A percentile compares a stretch with the other conserved stretches of the same genome.
Evolutionary conservation across 805 yeast species (phyloP).

Genomic region (Wickerhamiella lipophila): DNA sequence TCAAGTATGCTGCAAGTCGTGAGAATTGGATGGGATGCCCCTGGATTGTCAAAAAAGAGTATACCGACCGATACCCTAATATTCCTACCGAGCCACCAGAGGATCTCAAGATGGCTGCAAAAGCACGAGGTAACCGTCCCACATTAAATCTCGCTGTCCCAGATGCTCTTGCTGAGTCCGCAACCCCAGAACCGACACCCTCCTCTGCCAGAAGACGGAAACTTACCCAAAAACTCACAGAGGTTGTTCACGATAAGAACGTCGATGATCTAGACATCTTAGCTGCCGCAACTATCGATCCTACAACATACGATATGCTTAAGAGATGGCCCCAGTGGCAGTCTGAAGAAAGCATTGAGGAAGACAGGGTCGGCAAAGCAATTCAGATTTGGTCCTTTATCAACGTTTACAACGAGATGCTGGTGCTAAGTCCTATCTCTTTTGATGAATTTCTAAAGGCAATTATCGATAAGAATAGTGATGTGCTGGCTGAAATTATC

Average conservation of each 20-base stretch:
- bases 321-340: constrained; percentile 20
- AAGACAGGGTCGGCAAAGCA: constrained; percentile 20
- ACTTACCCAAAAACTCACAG: not conserved
- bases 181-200: constrained; percentile 2
- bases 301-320: not conserved
- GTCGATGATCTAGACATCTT: constrained; percentile 4
- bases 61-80: constrained; percentile 49
- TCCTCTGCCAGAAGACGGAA: constrained; percentile 2
- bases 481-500: constrained; percentile 51
- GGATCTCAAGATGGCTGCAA: constrained; percentile 6
- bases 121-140: not conserved
- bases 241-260: not conserved
- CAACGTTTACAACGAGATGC: constrained; percentile 52
- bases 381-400: constrained; percentile 65
- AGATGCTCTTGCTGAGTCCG: not conserved
- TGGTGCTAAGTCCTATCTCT: constrained; percentile 57
- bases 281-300: not conserved
- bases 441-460: constrained; percentile 65
- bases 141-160: not conserved
- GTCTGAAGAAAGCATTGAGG: constrained; percentile 12
- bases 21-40: constrained; percentile 85
- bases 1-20: constrained; percentile 64
- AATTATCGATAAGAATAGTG: constrained; percentile 31
- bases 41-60: constrained; percentile 78
- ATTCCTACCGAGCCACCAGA: constrained; percentile 29